Base-by-base conservation (phyloP, 148 eudicot species). In the Heliosperma pusillum region DNA sequence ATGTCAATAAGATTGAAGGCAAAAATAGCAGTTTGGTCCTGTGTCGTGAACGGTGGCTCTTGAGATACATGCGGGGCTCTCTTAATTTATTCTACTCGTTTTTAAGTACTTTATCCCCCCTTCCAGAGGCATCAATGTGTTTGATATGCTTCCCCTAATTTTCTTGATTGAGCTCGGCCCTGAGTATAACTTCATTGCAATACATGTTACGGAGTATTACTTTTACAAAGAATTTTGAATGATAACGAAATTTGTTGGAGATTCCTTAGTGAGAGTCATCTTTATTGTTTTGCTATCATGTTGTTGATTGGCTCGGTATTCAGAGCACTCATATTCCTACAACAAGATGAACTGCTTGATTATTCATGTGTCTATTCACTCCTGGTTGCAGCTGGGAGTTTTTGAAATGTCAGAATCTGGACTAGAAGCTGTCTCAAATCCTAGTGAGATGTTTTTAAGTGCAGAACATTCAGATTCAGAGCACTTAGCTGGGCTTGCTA, bases 321-420 rank as follows among this genome's bases (percentile, higher is more conserved):
- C 64, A 15, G 27, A 36, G 10, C 52, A 10, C 36, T 68, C 7
- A 6, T 57, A 10, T 52, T 24, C 36, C 3, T 58, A 65, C 20
- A 26, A 36, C 21, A 21, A 7, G 25, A 47, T 25, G 20, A 10
- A 59, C 66, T 50, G 71, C 21, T 42, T 63, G 47, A 33, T 74
- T 79, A 16, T 45, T 36, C 24, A n/a, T 16, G 2, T 80, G 71
- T 72, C 16, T 72, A 29, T 40, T 44, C 4, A 44, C 59, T 72
- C 58, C 66, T 77, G 70, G 25, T 81, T 36, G 73, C 87, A 95
- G 99, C 91, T 95, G 78, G 99, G 99, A 80, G 88, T 95, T 65
- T 90, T 95, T 82, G 88, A 92, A 81, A 95, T 95, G 99, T 83
- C 86, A 36, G 90, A 86, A 52, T 78, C 85, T 47, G 99, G 99